Evolutionary conservation across 2,329 filamentous ascomycete genomes (phyloP).

Genomic region (Eutypella sp.): DNA sequence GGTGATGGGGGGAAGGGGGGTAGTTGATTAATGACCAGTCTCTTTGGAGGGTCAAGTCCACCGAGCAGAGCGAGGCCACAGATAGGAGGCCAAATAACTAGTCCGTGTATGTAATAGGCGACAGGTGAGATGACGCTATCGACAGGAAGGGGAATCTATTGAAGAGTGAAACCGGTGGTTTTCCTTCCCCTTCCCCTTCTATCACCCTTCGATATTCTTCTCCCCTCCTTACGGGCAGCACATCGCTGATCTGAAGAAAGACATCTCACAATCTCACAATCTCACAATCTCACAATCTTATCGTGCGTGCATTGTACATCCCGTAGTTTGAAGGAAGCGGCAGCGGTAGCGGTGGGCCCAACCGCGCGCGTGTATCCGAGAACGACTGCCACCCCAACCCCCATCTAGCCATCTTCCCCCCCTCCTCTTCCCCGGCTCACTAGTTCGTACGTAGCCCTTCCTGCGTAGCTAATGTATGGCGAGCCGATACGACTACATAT

Average conservation of each 20-base stretch:
- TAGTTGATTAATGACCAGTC: too few relatives aligned
- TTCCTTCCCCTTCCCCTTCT: too few relatives aligned
- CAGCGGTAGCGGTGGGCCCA: not conserved
- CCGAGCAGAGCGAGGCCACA: too few relatives aligned
- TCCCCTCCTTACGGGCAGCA: not conserved
- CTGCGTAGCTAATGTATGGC: slow-evolving; percentile 1
- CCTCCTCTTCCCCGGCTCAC: too few relatives aligned
- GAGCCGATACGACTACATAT: slow-evolving; percentile 14
- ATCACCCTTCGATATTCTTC: not conserved
- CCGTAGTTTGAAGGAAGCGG: too few relatives aligned
- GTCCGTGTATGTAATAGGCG: too few relatives aligned
- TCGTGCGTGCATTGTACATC: not conserved
- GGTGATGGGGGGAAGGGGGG: too few relatives aligned
- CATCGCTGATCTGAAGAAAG: not conserved
- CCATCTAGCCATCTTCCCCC: too few relatives aligned
- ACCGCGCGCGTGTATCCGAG: not conserved
- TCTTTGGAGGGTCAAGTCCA: not conserved
- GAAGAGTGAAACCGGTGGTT: not conserved
- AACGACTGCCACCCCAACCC: not conserved
- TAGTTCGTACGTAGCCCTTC: not conserved
- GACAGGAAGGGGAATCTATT: not conserved
- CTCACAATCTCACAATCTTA: slow-evolving; percentile 1
- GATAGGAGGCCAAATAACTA: too few relatives aligned
- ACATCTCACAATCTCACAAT: too few relatives aligned
- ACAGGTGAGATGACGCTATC: too few relatives aligned